Percentiles rank a stretch among this genome's conserved stretches.
phyloP scores from a whole-genome alignment of 1,284 basidiomycete species.

The Sphagnurus paluster region DNA sequence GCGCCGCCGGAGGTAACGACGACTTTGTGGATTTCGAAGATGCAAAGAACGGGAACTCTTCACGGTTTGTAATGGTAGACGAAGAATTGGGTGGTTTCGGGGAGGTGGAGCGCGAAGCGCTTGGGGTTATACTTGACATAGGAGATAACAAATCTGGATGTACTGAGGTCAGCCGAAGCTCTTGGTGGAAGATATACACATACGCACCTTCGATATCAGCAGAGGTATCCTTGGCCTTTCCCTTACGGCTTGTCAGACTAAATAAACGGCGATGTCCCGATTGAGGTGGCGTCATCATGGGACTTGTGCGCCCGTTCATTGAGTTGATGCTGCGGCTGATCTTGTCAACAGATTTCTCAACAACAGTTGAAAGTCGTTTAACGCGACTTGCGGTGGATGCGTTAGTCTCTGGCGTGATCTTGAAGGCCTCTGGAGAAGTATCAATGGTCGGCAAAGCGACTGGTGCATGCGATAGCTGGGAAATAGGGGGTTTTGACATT shows the following conservation, averaged over 20 bases:
- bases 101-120: constrained; percentile 32
- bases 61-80: constrained; percentile 16
- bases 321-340: constrained; percentile 54
- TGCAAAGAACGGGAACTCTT: constrained; percentile 15
- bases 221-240: constrained; percentile 44
- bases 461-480: constrained; percentile 25
- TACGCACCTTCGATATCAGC: constrained; percentile 34
- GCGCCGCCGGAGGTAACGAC: constrained; percentile 4
- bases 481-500: constrained; percentile 21
- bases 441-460: constrained; percentile 23
- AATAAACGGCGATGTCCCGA: constrained; percentile 52
- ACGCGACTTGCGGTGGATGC: constrained; percentile 34
- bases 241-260: constrained; percentile 55
- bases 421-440: constrained; percentile 30
- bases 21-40: constrained; percentile 13
- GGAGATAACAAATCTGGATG: constrained; percentile 15
- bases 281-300: constrained; percentile 26
- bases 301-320: constrained; percentile 33
- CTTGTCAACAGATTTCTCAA: constrained; percentile 50
- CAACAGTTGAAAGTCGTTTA: constrained; percentile 45
- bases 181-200: not conserved
- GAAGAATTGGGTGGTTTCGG: constrained; percentile 23
- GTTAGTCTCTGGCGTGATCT: constrained; percentile 22
- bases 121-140: constrained; percentile 28
- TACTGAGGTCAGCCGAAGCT: not conserved